These are phyloP conservation scores for Beauveria brongniartii DNA, from an alignment of 2,329 filamentous ascomycete genomes.

Conservation along the genomic window DNA sequence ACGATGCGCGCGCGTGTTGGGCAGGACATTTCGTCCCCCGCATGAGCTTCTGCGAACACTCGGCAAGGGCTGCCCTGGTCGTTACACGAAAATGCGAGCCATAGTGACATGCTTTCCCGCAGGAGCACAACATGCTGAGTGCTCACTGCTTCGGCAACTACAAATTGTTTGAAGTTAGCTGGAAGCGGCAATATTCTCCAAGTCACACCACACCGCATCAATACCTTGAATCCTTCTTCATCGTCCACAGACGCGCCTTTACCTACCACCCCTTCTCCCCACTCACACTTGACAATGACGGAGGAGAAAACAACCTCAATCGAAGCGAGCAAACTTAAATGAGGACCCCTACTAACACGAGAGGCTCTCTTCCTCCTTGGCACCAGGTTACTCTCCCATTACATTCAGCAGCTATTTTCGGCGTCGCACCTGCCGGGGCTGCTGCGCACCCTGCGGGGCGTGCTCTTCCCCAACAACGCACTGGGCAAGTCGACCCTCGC, in stretches of 20 bases:
- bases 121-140: neutral
- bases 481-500: slow-evolving; percentile 56
- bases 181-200: neutral
- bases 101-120: neutral
- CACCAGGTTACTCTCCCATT: slow-evolving; percentile 50
- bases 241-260: neutral
- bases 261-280: neutral
- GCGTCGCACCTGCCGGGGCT: slow-evolving; percentile 56
- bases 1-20: slow-evolving; percentile 4
- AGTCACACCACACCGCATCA: neutral
- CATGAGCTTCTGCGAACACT: neutral
- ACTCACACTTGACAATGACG: neutral
- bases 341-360: neutral
- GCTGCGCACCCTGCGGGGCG: slow-evolving; percentile 63
- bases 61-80: neutral
- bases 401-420: slow-evolving; percentile 51
- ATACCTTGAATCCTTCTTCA: neutral
- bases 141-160: neutral
- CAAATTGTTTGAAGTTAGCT: neutral
- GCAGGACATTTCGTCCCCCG: neutral
- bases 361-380: slow-evolving; percentile 19
- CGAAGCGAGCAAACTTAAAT: slow-evolving; percentile 8
- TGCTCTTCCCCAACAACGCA: slow-evolving; percentile 80
- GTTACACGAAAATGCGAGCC: neutral
- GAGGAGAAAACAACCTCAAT: neutral